Conservation (phyloP, 2,329 filamentous ascomycete genomes). For the Herpomyces periplanetae region DNA sequence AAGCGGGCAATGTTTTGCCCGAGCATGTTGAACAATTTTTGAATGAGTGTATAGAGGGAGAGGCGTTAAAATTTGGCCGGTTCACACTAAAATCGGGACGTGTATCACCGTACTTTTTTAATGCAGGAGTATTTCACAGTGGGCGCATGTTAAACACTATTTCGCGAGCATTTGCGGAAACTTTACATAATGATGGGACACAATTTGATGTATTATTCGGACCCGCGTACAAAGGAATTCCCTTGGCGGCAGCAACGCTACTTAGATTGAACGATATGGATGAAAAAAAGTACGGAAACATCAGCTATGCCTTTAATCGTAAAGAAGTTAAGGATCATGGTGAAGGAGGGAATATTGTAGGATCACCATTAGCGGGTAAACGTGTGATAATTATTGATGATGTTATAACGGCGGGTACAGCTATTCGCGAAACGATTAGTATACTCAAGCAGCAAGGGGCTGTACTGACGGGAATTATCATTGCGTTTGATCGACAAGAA, state of each 20-base stretch:
- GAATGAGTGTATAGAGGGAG: slow-evolving; percentile 21
- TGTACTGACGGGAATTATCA: slow-evolving; percentile 43
- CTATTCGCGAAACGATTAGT: slow-evolving; percentile 58
- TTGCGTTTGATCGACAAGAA: slow-evolving; percentile 58
- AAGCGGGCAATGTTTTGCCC: no score
- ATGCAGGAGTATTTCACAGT: slow-evolving; percentile 59
- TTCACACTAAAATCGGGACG: slow-evolving; percentile 78
- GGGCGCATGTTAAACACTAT: slow-evolving; percentile 37
- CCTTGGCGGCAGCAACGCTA: slow-evolving; percentile 36
- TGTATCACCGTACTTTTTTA: slow-evolving; percentile 83
- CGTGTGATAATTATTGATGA: slow-evolving; percentile 70
- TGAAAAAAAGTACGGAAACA: slow-evolving; percentile 19
- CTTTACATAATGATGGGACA: slow-evolving; percentile 13
- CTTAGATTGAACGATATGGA: slow-evolving; percentile 34
- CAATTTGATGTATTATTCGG: slow-evolving; percentile 56
- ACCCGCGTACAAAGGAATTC: slow-evolving; percentile 88
- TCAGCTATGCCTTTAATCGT: slow-evolving; percentile 65
- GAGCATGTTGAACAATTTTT: no score
- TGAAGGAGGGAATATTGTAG: slow-evolving; percentile 72
- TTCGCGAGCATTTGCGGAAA: slow-evolving; percentile 34
- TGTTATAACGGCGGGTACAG: slow-evolving; percentile 78
- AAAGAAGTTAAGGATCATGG: slow-evolving; percentile 91
- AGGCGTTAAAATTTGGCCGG: slow-evolving; percentile 37
- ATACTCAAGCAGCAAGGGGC: slow-evolving; percentile 64
- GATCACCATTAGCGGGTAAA: slow-evolving; percentile 46